Percentiles rank a stretch among this genome's conserved stretches.
These are phyloP conservation scores for Noccaea bulbosa DNA, from an alignment of 345 rosid species.

Conservation along the genomic window DNA sequence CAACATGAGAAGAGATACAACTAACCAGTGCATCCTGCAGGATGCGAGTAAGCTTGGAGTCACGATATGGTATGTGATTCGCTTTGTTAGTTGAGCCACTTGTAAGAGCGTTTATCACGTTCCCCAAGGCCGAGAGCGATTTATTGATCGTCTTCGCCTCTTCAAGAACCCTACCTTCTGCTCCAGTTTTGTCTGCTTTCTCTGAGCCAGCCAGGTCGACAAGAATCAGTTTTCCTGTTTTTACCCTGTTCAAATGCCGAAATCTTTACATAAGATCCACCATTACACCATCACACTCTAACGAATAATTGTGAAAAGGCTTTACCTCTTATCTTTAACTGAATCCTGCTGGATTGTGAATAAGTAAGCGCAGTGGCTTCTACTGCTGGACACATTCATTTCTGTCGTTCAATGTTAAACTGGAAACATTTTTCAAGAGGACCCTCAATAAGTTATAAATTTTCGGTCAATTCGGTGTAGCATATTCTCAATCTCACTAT, in stretches of 20 bases:
- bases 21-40: slow-evolving; percentile 85
- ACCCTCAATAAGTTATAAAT: slow-evolving; percentile 12
- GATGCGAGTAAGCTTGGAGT: slow-evolving; percentile 93
- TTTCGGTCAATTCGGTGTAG: slow-evolving; percentile 10
- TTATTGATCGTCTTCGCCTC: slow-evolving; percentile 93
- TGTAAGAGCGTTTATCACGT: slow-evolving; percentile 85
- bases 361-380: slow-evolving; percentile 83
- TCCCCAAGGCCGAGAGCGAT: slow-evolving; percentile 90
- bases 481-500: slow-evolving; percentile 6
- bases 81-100: slow-evolving; percentile 64
- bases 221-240: slow-evolving; percentile 73
- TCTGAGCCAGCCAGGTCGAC: slow-evolving; percentile 96
- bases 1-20: slow-evolving; percentile 39
- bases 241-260: slow-evolving; percentile 48
- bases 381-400: slow-evolving; percentile 91
- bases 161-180: slow-evolving; percentile 92
- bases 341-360: slow-evolving; percentile 61
- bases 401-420: slow-evolving; percentile 54
- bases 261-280: slow-evolving; percentile 24
- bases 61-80: slow-evolving; percentile 80
- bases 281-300: background rate
- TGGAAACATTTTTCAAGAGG: slow-evolving; percentile 34
- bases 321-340: slow-evolving; percentile 61
- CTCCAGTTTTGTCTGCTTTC: slow-evolving; percentile 94
- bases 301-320: slow-evolving; percentile 11